Conservation (phyloP, 1,284 basidiomycete species). For the Caloboletus inedulis region DNA sequence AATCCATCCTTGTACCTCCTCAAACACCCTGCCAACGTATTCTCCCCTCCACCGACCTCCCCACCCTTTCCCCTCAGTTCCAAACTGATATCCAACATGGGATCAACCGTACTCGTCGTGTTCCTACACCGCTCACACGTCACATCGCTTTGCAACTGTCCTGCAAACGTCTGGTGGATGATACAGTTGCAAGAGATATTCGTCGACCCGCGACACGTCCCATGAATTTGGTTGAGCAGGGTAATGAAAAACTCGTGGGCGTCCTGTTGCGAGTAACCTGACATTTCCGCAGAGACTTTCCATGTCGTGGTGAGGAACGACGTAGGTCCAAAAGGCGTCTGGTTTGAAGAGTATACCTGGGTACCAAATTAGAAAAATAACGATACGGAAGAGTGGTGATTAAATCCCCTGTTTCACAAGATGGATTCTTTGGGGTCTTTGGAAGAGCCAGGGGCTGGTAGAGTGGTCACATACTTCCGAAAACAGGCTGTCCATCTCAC, state of each 20-base stretch:
- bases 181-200: slow-evolving; percentile 85
- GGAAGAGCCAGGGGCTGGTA: too few relatives aligned
- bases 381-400: background rate
- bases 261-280: slow-evolving; percentile 92
- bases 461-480: slow-evolving; percentile 55
- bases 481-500: slow-evolving; percentile 93
- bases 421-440: background rate
- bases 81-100: slow-evolving; percentile 89
- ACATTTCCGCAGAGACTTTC: slow-evolving; percentile 79
- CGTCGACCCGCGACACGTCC: slow-evolving; percentile 68
- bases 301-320: slow-evolving; percentile 86
- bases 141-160: slow-evolving; percentile 85
- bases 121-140: slow-evolving; percentile 79
- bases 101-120: slow-evolving; percentile 79
- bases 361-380: background rate
- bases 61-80: slow-evolving; percentile 67
- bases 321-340: slow-evolving; percentile 77
- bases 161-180: slow-evolving; percentile 89
- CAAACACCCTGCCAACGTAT: slow-evolving; percentile 68
- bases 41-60: slow-evolving; percentile 41
- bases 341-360: slow-evolving; percentile 71
- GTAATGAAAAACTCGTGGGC: slow-evolving; percentile 90
- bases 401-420: background rate
- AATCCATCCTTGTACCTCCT: slow-evolving; percentile 46
- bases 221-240: slow-evolving; percentile 80